Base-by-base conservation (phyloP, 2,329 filamentous ascomycete genomes). In the Plenodomus tracheiphilus region DNA sequence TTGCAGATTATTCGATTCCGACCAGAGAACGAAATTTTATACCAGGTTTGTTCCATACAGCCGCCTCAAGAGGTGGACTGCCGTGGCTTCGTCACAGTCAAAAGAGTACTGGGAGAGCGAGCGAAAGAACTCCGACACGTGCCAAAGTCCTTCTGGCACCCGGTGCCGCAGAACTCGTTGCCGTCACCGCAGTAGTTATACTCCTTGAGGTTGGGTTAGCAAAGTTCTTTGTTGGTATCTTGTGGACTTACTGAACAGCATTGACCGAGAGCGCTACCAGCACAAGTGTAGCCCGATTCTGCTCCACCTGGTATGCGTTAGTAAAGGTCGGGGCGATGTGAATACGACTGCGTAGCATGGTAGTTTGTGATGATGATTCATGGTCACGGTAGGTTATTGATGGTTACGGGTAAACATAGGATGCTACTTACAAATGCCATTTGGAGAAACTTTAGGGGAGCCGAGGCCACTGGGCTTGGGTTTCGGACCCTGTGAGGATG, bases 81-180 rank as follows among this genome's bases (percentile, higher is more conserved):
- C 6, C 8, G 28, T 10, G 28, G 28, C 28, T 32, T 32, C 4
- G 13, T 32, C 28, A 11, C 13, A 4, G 28, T 32, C 13, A 32
- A 4, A 11, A 32, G 28, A 8, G 28, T 32, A 15, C 4, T 32
- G 13, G 13, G 8, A 4, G 8, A 6, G 28, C 28, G 6, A 6
- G 7, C 15, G 28, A 5, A n/a, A 8, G 30, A 9, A n/a, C 13
- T 18, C 16, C 17, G 11, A 15, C 19, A 22, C 16, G 18, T 25
- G n/a, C 38, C n/a, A 10, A n/a, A 42, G 40, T 11, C 28, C 9
- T 15, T 32, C n/a, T 42, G 40, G 25, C 63, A 70, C 5, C 60
- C 60, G 2, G 47, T 47, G 8, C 51, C 50, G 37, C 62, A 66
- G 41, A 62, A 47, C 18, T 54, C 59, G 8, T 17, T 9, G 7